phyloP scores from a whole-genome alignment of 2,329 filamentous ascomycete species.

The Polytolypa hystricis region DNA sequence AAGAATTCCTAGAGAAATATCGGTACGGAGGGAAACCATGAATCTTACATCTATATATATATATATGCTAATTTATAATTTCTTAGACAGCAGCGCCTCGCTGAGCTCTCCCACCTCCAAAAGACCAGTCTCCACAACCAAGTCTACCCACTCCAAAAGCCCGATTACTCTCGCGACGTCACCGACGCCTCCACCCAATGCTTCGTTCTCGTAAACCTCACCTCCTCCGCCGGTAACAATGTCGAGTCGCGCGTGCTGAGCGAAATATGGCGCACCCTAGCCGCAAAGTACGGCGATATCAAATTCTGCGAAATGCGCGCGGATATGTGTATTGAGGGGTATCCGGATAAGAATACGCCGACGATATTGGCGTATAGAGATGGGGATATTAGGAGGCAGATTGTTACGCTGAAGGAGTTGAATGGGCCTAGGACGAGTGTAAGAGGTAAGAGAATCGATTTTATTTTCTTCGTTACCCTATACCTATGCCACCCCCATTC shows the following conservation, averaged over 20 bases:
- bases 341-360: slow-evolving; percentile 88
- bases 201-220: slow-evolving; percentile 66
- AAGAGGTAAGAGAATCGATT: slow-evolving; percentile 30
- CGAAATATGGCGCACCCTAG: slow-evolving; percentile 77
- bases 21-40: slow-evolving; percentile 34
- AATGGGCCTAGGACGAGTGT: slow-evolving; percentile 60
- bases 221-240: slow-evolving; percentile 66
- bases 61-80: slow-evolving; percentile 1
- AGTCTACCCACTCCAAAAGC: slow-evolving; percentile 89
- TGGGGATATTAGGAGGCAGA: slow-evolving; percentile 80
- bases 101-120: slow-evolving; percentile 64
- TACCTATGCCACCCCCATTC: too few relatives aligned
- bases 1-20: slow-evolving; percentile 79
- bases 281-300: slow-evolving; percentile 76
- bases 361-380: slow-evolving; percentile 89
- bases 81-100: slow-evolving; percentile 62
- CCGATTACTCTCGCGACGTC: slow-evolving; percentile 82
- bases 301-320: slow-evolving; percentile 96
- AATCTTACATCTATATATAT: background rate
- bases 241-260: slow-evolving; percentile 73
- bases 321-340: slow-evolving; percentile 88
- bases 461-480: background rate
- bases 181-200: slow-evolving; percentile 72
- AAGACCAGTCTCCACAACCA: slow-evolving; percentile 73
- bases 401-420: slow-evolving; percentile 77